Evolutionary conservation across 2,329 filamentous ascomycete species (phyloP), one percentile per base, ranked within the genome.

Genomic region (Decorospora gaudefroyi): DNA sequence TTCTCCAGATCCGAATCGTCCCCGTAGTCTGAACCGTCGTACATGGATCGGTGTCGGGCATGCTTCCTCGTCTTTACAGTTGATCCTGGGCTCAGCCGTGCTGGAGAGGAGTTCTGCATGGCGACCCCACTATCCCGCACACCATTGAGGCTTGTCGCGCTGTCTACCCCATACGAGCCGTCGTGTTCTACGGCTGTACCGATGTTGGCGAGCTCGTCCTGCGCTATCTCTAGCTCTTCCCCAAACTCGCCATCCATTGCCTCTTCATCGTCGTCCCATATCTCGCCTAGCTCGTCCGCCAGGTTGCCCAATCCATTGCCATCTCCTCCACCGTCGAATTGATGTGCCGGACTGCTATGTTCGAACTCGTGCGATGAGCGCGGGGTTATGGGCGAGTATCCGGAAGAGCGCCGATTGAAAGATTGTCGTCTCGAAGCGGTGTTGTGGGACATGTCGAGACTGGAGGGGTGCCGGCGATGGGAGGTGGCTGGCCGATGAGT

Each of bases 281-380:
- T 84, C 26, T 87, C 87, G 1, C 86, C 88, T 33, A 93, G 74
- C 69, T 93, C 88, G 69, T 92, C 88, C 1, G 88, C 88, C 34
- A 93, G 70, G 57, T 90, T 91, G 21, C 88, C 88, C 51, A 90
- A 74, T 6, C 85, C 85, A 43, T 57, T 59, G 49, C 82, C 82
- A 32, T 71, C 73, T 36, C 64, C 68, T 11, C 59, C 65, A 7
- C 65, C 68, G 38, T 68, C 69, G 6, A 68, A 67, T 43, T 67
- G 64, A 10, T 72, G 70, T 27, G 61, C 67, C 2, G 68, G 67
- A 30, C 64, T 68, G 41, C 63, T 62, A 40, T 72, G 67, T 12
- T 74, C 72, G 47, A 71, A 70, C 8, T 67, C 63, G n/a, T 64
- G 67, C 43, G 65, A 67, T 8, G 69, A 71, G 31, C 68, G 68